phyloP scores from a whole-genome alignment of 192 early-diverging fungal species.

The Funneliformis geosporum region DNA sequence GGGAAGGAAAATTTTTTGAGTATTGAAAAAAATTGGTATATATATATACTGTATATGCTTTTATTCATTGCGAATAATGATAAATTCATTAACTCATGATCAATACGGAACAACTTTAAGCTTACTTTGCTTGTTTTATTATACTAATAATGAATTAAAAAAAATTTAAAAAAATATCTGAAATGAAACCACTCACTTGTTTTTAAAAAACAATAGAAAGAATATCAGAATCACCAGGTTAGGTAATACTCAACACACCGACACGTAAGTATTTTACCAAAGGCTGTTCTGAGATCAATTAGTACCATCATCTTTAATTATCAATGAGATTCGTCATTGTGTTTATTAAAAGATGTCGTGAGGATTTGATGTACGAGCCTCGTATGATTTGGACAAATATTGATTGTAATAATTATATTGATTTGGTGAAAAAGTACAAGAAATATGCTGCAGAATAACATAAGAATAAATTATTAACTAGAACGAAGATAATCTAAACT shows the following conservation, averaged over 20 bases:
- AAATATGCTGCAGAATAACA: slow-evolving; percentile 10
- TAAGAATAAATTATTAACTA: slow-evolving; percentile 13
- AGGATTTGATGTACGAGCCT: not conserved
- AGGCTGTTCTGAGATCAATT: slow-evolving; percentile 98
- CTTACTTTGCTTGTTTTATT: too few relatives aligned
- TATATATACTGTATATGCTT: too few relatives aligned
- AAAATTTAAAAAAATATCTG: too few relatives aligned
- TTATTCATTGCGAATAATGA: too few relatives aligned
- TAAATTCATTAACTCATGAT: too few relatives aligned
- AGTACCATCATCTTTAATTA: not conserved
- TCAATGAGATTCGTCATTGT: not conserved
- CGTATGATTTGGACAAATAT: not conserved
- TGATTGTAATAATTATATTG: not conserved
- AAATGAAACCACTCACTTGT: too few relatives aligned
- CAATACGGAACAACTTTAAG: too few relatives aligned
- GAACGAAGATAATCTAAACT: not conserved
- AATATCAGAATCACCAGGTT: slow-evolving; percentile 66
- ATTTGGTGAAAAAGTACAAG: slow-evolving; percentile 2
- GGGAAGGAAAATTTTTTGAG: too few relatives aligned
- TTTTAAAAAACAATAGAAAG: too few relatives aligned
- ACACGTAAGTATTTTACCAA: slow-evolving; percentile 99
- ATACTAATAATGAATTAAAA: too few relatives aligned
- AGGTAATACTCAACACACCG: slow-evolving; percentile 92
- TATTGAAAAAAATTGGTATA: too few relatives aligned
- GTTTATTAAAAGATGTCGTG: not conserved